Evolutionary conservation across 2,329 filamentous ascomycete genomes (phyloP).

Genomic region (Penicillium sp.): DNA sequence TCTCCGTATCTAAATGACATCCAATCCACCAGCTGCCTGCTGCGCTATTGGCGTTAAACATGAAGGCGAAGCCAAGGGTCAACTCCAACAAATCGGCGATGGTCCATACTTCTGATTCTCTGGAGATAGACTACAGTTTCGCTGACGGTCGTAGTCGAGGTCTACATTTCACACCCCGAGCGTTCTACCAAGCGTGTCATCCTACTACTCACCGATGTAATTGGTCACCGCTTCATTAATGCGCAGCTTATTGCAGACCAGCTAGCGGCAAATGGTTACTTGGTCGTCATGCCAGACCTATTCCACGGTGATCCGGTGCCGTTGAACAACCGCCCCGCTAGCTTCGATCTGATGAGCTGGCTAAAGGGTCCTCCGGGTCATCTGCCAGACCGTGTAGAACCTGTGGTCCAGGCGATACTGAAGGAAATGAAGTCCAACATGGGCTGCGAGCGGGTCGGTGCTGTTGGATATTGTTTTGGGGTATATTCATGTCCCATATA

Average conservation of each 20-base stretch:
- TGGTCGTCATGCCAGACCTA: conserved; percentile 24
- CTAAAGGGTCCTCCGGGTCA: conserved; percentile 22
- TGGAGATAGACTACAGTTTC: background rate
- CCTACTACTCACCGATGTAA: conserved; percentile 21
- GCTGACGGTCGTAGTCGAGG: conserved; percentile 15
- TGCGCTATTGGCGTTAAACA: conserved; percentile 20
- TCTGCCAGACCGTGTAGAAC: conserved; percentile 16
- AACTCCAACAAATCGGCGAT: conserved; percentile 16
- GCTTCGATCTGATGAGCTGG: conserved; percentile 21
- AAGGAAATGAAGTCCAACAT: conserved; percentile 17
- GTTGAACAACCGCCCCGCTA: conserved; percentile 17
- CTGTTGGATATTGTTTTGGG: conserved; percentile 24
- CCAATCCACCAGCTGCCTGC: conserved; percentile 17
- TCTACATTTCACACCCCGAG: conserved; percentile 15
- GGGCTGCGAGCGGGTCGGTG: conserved; percentile 19
- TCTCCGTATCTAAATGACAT: conserved; percentile 13
- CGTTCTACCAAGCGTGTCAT: conserved; percentile 14
- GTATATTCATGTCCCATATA: conserved; percentile 1
- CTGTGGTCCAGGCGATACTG: conserved; percentile 17
- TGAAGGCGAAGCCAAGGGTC: conserved; percentile 19
- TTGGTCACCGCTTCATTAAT: conserved; percentile 24
- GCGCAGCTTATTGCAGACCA: conserved; percentile 24
- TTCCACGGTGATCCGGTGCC: conserved; percentile 22
- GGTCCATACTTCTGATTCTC: conserved; percentile 7
- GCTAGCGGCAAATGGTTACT: conserved; percentile 22